Percentiles rank a stretch among this genome's conserved stretches.
Conservation (phyloP, 768 basidiomycete genomes). For the Naganishia antarctica region DNA sequence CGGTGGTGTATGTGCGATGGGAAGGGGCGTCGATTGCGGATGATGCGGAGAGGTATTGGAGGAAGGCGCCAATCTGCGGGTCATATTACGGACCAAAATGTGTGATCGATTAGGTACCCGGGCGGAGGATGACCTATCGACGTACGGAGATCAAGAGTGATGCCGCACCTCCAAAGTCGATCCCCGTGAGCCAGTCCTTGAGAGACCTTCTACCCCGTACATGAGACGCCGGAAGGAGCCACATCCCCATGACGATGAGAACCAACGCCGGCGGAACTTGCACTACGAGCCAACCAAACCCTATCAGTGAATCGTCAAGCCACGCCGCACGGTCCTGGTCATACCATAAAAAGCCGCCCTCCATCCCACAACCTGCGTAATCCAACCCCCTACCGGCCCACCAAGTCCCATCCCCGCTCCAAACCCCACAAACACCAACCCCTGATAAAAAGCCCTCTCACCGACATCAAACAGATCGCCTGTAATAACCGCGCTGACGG, state of each 20-base stretch:
- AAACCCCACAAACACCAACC: slow-evolving; percentile 24
- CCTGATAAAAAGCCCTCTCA: slow-evolving; percentile 57
- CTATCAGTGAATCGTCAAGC: neutral
- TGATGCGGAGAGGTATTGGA: slow-evolving; percentile 21
- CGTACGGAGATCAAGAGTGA: slow-evolving; percentile 28
- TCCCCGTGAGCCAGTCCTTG: slow-evolving; percentile 1
- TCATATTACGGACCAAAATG: neutral
- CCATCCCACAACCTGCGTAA: slow-evolving; percentile 29
- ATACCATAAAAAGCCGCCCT: slow-evolving; percentile 30
- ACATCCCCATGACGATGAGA: slow-evolving; percentile 5
- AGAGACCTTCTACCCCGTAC: neutral
- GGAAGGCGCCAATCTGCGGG: slow-evolving; percentile 27
- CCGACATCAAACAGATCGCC: slow-evolving; percentile 20
- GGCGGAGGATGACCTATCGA: too few relatives aligned
- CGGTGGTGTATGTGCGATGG: slow-evolving; percentile 10
- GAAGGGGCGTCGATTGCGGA: slow-evolving; percentile 6
- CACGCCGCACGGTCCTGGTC: neutral
- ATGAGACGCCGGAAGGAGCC: slow-evolving; percentile 11
- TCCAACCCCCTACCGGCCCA: slow-evolving; percentile 26
- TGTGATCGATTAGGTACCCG: too few relatives aligned
- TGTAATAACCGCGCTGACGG: slow-evolving; percentile 27
- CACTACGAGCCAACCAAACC: neutral
- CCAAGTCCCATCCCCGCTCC: slow-evolving; percentile 28
- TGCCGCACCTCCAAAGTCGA: slow-evolving; percentile 28
- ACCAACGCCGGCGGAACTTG: slow-evolving; percentile 26